These are phyloP conservation scores for Penicillium thymicola DNA, from an alignment of 2,329 filamentous ascomycete species.

Conservation along the genomic window DNA sequence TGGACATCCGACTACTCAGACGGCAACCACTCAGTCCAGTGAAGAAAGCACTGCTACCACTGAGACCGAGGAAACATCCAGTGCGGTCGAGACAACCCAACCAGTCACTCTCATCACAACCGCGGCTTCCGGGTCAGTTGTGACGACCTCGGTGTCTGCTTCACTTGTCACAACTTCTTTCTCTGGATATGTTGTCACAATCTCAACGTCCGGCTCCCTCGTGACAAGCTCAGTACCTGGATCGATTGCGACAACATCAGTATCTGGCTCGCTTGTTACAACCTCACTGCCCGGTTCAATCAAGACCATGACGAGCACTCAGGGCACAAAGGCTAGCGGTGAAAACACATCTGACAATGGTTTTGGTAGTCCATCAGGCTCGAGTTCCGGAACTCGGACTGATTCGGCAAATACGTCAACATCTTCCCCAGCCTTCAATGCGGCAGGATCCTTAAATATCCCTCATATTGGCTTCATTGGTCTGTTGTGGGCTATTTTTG, in stretches of 20 bases:
- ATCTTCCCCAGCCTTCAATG: neutral
- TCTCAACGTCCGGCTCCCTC: neutral
- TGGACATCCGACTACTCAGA: neutral
- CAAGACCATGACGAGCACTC: neutral
- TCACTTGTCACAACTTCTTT: neutral
- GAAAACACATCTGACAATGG: neutral
- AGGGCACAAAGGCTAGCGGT: neutral
- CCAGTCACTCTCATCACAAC: neutral
- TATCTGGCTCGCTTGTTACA: neutral
- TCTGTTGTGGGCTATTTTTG: slow-evolving; percentile 1
- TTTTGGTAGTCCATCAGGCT: neutral
- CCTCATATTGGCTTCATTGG: slow-evolving; percentile 2
- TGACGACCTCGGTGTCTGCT: neutral
- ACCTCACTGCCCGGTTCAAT: neutral
- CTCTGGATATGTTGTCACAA: neutral
- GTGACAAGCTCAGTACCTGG: neutral
- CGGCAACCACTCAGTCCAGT: neutral
- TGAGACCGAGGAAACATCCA: neutral
- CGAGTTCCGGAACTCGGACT: neutral
- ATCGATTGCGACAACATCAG: neutral
- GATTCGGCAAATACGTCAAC: neutral
- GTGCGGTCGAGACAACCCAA: neutral
- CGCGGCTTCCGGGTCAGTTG: neutral
- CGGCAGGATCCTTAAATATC: neutral
- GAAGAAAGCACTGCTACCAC: neutral